Base-by-base conservation (phyloP, 1,284 basidiomycete species). In the Apiotrichum domesticum region DNA sequence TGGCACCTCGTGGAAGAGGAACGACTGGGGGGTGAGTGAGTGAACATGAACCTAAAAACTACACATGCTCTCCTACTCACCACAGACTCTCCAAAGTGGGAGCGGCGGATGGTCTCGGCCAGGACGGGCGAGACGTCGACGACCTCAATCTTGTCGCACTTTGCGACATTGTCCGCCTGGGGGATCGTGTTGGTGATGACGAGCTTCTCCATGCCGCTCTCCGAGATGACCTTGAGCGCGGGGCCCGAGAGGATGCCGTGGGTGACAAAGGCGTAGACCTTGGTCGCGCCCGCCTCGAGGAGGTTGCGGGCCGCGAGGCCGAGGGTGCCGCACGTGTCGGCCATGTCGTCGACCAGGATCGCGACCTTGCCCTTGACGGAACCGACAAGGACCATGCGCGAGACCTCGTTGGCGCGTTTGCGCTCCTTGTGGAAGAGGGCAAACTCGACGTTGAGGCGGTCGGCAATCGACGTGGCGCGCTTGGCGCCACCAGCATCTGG, bases 311-410 rank as follows among this genome's bases (percentile, higher is more conserved):
- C 89, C 1, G 96, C 96, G 42, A 97, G 82, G 66, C 91, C 93
- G 54, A 99, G 83, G 57, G 96, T 99, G 45, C 96, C 96, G 73
- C 96, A 99, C 44, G 96, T 98, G 77, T 99, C 96, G 52, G 96
- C 93, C 96, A 99, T 99, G 80, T 99, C 96, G 81, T 98, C 96
- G 52, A 98, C 94, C n/a, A 99, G 82, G 62, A 99, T 91, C 56
- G 95, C 96, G 45, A 87, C 83, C 80, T 98, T 98, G 76, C 87
- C 92, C 69, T 85, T 85, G 63, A 95, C 94, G 68, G 88, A 85
- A 5, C 96, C 96, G 58, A 99, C 96, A 52, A 99, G 85, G 48
- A 98, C 86, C 96, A 99, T 99, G 58, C 96, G 87, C 52, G 94
- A 97, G 21, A 99, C 95, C 70, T 98, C 92, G 79, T 98, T 98